Evolutionary conservation across 495 filamentous ascomycete species (phyloP).

Genomic region (Penicillium subrubescens): DNA sequence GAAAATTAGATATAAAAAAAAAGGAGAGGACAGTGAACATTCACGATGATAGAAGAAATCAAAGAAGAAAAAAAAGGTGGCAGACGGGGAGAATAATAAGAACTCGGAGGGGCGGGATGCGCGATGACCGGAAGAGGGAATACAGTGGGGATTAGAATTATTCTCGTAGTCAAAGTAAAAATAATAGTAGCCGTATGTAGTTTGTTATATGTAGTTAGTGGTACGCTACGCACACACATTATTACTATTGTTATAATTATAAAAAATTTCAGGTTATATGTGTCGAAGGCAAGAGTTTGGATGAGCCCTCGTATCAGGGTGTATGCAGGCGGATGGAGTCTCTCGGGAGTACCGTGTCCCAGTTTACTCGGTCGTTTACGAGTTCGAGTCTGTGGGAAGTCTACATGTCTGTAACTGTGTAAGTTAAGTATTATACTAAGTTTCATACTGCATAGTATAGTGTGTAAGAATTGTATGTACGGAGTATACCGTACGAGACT

Average conservation of each 20-base stretch:
- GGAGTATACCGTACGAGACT: not conserved
- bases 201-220: not conserved
- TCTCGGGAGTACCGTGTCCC: slow-evolving; percentile 7
- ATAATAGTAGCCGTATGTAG: not conserved
- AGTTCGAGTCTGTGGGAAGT: not conserved
- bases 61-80: slow-evolving; percentile 35
- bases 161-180: not conserved
- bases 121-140: slow-evolving; percentile 50
- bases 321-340: slow-evolving; percentile 28
- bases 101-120: slow-evolving; percentile 41
- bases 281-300: not conserved
- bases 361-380: not conserved
- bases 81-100: slow-evolving; percentile 24
- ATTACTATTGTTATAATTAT: not conserved
- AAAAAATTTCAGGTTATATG: not conserved
- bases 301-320: slow-evolving; percentile 15
- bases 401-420: not conserved
- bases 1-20: slow-evolving; percentile 57
- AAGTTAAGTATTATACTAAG: not conserved
- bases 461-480: not conserved
- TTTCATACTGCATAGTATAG: not conserved
- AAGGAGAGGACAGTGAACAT: slow-evolving; percentile 38
- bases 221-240: not conserved
- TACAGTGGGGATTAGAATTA: slow-evolving; percentile 21
- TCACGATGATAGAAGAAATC: slow-evolving; percentile 19